Evolutionary conservation across 371 early-diverging fungal genomes (phyloP).

Genomic region (Synchytrium microbalum): DNA sequence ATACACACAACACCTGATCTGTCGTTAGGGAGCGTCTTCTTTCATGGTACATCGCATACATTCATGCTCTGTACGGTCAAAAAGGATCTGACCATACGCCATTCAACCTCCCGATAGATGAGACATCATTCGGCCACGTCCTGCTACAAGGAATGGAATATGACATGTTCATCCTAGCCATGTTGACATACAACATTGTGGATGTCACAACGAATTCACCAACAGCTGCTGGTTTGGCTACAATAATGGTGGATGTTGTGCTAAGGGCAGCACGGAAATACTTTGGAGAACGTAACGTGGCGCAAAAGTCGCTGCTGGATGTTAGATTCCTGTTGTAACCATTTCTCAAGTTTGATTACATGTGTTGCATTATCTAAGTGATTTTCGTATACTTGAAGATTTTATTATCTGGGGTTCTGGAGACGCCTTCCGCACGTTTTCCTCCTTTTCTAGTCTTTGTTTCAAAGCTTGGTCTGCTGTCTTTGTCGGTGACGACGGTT

Average conservation of each 20-base stretch:
- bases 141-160: slow-evolving; percentile 34
- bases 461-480: too few species aligned
- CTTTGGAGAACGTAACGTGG: slow-evolving; percentile 37
- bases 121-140: slow-evolving; percentile 10
- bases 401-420: too few species aligned
- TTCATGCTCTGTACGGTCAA: neutral
- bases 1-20: slow-evolving; percentile 32
- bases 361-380: neutral
- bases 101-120: slow-evolving; percentile 10
- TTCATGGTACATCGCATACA: slow-evolving; percentile 20
- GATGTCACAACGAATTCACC: slow-evolving; percentile 18
- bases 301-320: slow-evolving; percentile 35
- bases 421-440: too few species aligned
- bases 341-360: neutral
- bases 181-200: slow-evolving; percentile 25
- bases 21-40: slow-evolving; percentile 24
- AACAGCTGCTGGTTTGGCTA: slow-evolving; percentile 21
- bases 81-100: neutral
- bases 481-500: too few species aligned
- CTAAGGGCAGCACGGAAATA: slow-evolving; percentile 21
- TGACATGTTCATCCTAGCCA: slow-evolving; percentile 29
- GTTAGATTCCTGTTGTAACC: slow-evolving; percentile 38
- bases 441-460: too few species aligned
- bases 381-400: too few species aligned
- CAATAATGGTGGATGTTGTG: slow-evolving; percentile 24